A percentile compares a stretch with the other conserved stretches of the same genome.
phyloP scores from a whole-genome alignment of 768 basidiomycete species.

The Hysterangium stoloniferum region DNA sequence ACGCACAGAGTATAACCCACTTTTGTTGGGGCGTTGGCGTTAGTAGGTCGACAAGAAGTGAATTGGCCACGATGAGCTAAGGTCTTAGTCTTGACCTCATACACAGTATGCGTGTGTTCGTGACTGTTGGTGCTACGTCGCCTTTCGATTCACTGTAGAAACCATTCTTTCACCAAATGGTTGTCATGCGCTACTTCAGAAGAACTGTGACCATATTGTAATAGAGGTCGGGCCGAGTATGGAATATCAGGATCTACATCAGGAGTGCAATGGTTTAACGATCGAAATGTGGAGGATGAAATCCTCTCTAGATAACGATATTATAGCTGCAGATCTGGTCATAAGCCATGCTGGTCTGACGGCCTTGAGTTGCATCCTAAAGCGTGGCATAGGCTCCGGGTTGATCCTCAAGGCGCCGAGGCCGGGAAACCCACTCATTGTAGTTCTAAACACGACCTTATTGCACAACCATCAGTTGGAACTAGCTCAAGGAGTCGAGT shows the following conservation, averaged over 20 bases:
- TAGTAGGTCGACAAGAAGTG: neutral
- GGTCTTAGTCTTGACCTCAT: neutral
- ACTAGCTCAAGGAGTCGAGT: conserved; percentile 61
- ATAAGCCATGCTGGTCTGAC: conserved; percentile 85
- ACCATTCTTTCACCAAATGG: conserved; percentile 49
- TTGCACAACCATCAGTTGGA: conserved; percentile 93
- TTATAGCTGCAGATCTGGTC: conserved; percentile 62
- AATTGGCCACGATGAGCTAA: neutral
- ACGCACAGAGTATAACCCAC: conserved; percentile 95
- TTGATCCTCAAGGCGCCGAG: conserved; percentile 87
- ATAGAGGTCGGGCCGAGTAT: conserved; percentile 75
- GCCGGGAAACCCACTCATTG: conserved; percentile 67
- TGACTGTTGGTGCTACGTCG: conserved; percentile 86
- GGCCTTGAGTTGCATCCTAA: neutral
- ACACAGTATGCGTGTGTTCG: conserved; percentile 40
- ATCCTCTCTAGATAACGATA: conserved; percentile 58
- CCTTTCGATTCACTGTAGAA: conserved; percentile 67
- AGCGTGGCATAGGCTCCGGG: conserved; percentile 61
- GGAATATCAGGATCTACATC: neutral
- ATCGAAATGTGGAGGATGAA: conserved; percentile 72
- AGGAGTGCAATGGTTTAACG: conserved; percentile 33
- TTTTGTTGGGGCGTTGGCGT: too few species aligned
- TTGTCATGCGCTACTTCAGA: conserved; percentile 41
- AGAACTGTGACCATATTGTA: conserved; percentile 53
- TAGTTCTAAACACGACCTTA: conserved; percentile 82